Conservation (phyloP, 257 asterid genomes). For the Voacanga thouarsii region DNA sequence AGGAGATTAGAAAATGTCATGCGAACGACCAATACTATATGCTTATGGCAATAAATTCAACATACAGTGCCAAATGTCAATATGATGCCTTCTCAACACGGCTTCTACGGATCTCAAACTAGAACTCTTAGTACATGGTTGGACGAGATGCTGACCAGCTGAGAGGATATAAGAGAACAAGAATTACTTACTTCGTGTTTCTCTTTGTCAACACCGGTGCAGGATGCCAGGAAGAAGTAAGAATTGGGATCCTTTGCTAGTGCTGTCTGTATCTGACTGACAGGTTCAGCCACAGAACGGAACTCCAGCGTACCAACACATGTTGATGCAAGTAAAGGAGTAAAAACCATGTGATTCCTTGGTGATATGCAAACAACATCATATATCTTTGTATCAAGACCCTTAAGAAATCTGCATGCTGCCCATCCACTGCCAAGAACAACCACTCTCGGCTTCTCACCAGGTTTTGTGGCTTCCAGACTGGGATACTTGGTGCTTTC, state of each 20-base stretch:
- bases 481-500: constrained; percentile 63
- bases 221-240: constrained; percentile 71
- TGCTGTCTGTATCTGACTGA: constrained; percentile 80
- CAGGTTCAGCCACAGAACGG: constrained; percentile 93
- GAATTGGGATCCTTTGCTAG: constrained; percentile 89
- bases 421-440: constrained; percentile 98
- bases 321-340: constrained; percentile 94
- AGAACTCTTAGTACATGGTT: neutral
- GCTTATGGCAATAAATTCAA: neutral
- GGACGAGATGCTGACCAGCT: neutral
- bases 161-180: neutral
- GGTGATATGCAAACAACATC: constrained; percentile 94
- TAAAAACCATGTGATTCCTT: constrained; percentile 94
- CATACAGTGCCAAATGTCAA: neutral
- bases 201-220: constrained; percentile 58
- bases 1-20: neutral
- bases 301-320: constrained; percentile 95
- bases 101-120: neutral
- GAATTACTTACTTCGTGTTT: constrained; percentile 66
- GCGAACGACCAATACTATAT: neutral
- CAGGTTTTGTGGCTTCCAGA: constrained; percentile 79
- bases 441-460: constrained; percentile 90
- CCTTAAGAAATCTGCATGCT: constrained; percentile 90
- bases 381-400: constrained; percentile 63
- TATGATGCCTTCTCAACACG: neutral